Base-by-base conservation (phyloP, 768 basidiomycete species). In the Astraeus odoratus region DNA sequence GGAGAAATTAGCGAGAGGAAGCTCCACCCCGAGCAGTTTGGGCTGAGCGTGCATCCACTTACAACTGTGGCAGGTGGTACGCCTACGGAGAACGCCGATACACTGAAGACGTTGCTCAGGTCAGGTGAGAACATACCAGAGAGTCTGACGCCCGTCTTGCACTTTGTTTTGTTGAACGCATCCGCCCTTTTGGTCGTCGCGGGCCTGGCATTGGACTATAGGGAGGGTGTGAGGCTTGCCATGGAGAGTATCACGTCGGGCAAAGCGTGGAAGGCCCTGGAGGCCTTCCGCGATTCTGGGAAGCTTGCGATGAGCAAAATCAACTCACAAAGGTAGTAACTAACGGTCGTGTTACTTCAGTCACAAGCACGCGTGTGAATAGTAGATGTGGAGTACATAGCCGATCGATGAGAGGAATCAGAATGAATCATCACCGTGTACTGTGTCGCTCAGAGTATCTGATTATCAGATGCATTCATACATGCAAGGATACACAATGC, bases 91-190 rank as follows among this genome's bases (percentile, higher is more conserved):
- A 98, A 99, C 59, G 86, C 94, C 3, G 73, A 67, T 50, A 83
- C 80, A 8, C 81, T 96, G 63, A 74, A 67, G 50, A 55, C 61
- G 25, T 66, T 96, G 56, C 71, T 97, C 20, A 73, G 67, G 2
- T 76, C 77, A 1, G 80, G 79, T 1, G 64, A 67, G 4, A 58
- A 74, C 16, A 69, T 81, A n/a, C 81, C 83, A 0, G 67, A 69
- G 43, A 64, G 63, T 4, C 60, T 91, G 47, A 69, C 66, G 8
- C 76, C 92, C 0, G 74, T 95, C 29, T 65, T 81, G 39, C 82
- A 96, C 57, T 98, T 93, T 60, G 89, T 98, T 48, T 67, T 93
- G 47, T 67, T 98, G 67, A 97, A 99, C 56, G 79, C 94, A 3
- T 82, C 92, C 4, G 94, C 92, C 12, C 61, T 98, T 46, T 67